Percentiles rank a stretch among this genome's conserved stretches.
Conservation (phyloP, 2,329 filamentous ascomycete species). For the Trichophyton rubrum region DNA sequence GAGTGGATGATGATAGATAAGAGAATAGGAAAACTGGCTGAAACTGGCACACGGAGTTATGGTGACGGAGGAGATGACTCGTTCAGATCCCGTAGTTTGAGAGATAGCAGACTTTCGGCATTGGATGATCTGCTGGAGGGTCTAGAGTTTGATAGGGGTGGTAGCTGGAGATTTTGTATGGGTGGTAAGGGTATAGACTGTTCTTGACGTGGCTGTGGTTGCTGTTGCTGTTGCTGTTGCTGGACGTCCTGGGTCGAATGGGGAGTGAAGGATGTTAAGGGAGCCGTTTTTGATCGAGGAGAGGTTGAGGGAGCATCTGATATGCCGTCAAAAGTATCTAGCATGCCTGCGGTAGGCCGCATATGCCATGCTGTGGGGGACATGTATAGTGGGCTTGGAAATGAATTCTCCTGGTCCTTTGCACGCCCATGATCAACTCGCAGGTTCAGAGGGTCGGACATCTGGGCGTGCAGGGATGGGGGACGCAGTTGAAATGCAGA, state of each 20-base stretch:
- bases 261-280: background rate
- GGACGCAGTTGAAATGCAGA: background rate
- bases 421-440: background rate
- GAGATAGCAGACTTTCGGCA: background rate
- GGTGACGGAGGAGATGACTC: background rate
- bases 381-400: background rate
- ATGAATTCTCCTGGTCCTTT: background rate
- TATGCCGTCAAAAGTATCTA: constrained; percentile 2
- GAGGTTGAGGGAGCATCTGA: background rate
- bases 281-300: background rate
- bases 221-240: background rate
- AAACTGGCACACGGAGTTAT: background rate
- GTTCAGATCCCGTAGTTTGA: background rate
- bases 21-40: background rate
- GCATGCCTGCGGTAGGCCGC: background rate
- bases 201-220: background rate
- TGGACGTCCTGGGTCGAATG: background rate
- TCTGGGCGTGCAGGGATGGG: background rate
- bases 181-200: background rate
- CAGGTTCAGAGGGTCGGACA: background rate
- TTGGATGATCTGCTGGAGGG: background rate
- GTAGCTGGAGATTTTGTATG: background rate
- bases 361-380: background rate
- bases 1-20: no score
- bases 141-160: background rate